Conservation (phyloP, 768 basidiomycete species). For the Trametes gibbosa region DNA sequence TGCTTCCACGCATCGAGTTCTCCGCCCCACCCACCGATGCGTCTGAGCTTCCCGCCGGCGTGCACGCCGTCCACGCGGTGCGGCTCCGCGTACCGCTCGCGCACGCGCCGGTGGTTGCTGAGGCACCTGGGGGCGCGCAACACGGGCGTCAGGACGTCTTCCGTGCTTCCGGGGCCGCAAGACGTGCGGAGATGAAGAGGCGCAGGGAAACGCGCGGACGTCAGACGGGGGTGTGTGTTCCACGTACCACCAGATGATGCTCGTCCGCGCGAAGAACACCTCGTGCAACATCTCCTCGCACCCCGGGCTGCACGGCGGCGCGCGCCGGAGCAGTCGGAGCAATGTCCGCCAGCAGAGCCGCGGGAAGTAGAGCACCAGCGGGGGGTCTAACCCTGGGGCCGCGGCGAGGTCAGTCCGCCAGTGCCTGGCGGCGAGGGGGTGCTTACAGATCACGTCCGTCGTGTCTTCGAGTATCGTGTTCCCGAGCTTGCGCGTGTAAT, state of each 20-base stretch:
- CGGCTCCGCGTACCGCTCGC: conserved; percentile 14
- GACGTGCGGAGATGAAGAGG: not conserved
- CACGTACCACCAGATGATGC: conserved; percentile 34
- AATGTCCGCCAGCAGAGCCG: conserved; percentile 54
- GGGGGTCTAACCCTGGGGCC: conserved; percentile 63
- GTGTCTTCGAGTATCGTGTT: conserved; percentile 13
- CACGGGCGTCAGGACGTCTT: not conserved
- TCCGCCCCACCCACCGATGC: conserved; percentile 26
- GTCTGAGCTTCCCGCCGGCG: conserved; percentile 20
- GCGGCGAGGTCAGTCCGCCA: conserved; percentile 25
- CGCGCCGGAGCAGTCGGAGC: conserved; percentile 31
- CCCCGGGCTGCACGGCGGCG: conserved; percentile 28
- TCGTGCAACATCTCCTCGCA: conserved; percentile 27
- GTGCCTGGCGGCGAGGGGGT: conserved; percentile 41
- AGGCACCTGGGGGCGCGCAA: conserved; percentile 10
- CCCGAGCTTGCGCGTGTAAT: conserved; percentile 28
- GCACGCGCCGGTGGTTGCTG: conserved; percentile 13
- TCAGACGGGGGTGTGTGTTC: not conserved
- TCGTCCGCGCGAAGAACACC: conserved; percentile 29
- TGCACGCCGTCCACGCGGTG: conserved; percentile 22
- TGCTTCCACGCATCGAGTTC: conserved; percentile 23
- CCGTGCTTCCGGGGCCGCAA: not conserved
- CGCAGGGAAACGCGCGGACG: not conserved
- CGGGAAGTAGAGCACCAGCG: conserved; percentile 57
- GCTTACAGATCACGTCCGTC: conserved; percentile 27